Evolutionary conservation across 345 rosid genomes (phyloP), one percentile per base, ranked within the genome.

Genomic region (Jatropha curcas): DNA sequence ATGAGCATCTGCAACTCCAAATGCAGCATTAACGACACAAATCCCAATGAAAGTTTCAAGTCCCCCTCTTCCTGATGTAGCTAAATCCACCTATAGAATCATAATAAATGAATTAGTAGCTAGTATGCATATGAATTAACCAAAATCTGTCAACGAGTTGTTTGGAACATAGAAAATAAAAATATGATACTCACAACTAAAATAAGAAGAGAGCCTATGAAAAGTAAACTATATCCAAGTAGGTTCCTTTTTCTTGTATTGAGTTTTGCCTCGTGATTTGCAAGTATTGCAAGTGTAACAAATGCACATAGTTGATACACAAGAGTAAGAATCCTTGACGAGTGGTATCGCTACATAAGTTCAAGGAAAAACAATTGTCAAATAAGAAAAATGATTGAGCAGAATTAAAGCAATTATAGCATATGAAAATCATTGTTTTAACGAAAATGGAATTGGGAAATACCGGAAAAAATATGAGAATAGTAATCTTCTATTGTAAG

Each of bases 1-100:
- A 75, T 82, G 80, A 76, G 92, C 98, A 90, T 90, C 97, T 58
- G 98, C 95, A 25, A 88, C 51, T 31, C 98, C 98, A 70, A 94
- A 92, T 56, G 80, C 74, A 50, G 86, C 90, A 17, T 88, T 86
- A 11, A 90, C 46, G 52, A 46, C 77, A 65, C 95, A 94, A 70
- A 94, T 82, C 50, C 89, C 89, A 30, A 92, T 77, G 63, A 86
- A 94, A 53, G 90, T 74, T 80, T 80, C 88, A 52, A 90, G 27
- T 9, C 98, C 93, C 77, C 97, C 97, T 84, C 80, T 83, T 4
- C 98, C 97, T 2, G 84, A 83, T 9, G 95, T 84, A 73, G 91
- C 95, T 73, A 90, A 70, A 85, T 94, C 95, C 90, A 94, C 73
- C 97, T 92, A 66, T 61, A 1, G 22, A 52, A 33, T 2, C 30